These are phyloP conservation scores for Linum usitatissimum DNA, from an alignment of 345 rosid species.

Conservation along the genomic window DNA sequence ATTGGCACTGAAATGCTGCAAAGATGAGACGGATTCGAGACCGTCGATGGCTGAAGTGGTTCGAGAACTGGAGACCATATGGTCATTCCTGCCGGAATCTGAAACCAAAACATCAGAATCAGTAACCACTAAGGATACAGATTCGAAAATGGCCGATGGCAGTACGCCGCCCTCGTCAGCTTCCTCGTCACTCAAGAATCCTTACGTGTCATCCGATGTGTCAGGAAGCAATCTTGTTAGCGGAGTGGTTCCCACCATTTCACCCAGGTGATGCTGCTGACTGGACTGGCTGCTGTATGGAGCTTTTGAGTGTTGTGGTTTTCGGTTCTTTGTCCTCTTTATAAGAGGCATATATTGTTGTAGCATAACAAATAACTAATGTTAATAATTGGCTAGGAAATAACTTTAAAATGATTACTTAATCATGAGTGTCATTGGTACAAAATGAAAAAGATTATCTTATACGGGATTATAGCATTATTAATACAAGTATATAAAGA, in stretches of 20 bases:
- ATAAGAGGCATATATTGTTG: no score
- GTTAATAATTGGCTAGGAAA: no score
- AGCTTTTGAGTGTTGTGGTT: no score
- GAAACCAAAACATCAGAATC: constrained; percentile 19
- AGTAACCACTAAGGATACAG: constrained; percentile 4
- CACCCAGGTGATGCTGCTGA: constrained; percentile 41
- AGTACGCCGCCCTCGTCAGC: constrained; percentile 37
- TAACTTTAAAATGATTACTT: no score
- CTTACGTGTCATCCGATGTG: constrained; percentile 56
- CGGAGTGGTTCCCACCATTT: constrained; percentile 52
- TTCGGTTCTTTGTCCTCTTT: no score
- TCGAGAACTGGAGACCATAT: constrained; percentile 67
- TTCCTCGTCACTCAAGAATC: constrained; percentile 29
- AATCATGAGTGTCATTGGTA: no score
- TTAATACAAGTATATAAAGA: no score
- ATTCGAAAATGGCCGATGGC: not conserved
- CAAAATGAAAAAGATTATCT: no score
- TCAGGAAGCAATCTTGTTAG: constrained; percentile 90
- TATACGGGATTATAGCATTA: no score
- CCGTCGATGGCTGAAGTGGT: constrained; percentile 92
- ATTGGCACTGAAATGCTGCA: constrained; percentile 66
- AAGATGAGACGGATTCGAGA: constrained; percentile 59
- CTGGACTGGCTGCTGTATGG: not conserved
- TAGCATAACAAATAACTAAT: no score
- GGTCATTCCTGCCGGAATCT: constrained; percentile 49